Evolutionary conservation across 306 rosid genomes (phyloP).

Genomic region (Datisca glomerata): DNA sequence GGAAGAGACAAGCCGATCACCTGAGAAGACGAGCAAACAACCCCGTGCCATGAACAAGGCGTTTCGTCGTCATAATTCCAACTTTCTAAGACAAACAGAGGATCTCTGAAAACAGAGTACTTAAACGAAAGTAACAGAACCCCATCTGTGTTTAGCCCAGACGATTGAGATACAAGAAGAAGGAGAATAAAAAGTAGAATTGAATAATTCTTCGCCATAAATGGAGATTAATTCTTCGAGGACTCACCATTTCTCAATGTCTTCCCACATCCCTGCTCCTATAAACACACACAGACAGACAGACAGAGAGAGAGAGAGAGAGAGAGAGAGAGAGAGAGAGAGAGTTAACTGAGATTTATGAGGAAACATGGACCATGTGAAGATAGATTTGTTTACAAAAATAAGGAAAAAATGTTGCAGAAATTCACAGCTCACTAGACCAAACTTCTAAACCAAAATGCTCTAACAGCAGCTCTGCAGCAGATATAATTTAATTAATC

Average conservation of each 20-base stretch:
- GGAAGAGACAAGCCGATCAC: constrained; percentile 49
- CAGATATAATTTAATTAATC: too few relatives aligned
- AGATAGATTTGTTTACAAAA: constrained; percentile 3
- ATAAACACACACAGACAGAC: neutral
- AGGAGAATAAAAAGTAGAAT: constrained; percentile 12
- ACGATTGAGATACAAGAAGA: constrained; percentile 19
- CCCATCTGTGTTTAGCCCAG: constrained; percentile 45
- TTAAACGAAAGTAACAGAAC: constrained; percentile 51
- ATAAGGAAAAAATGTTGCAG: neutral
- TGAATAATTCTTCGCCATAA: constrained; percentile 19
- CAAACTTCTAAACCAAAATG: constrained; percentile 28
- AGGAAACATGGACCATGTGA: constrained; percentile 40
- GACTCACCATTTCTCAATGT: constrained; percentile 32
- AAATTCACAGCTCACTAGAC: constrained; percentile 37
- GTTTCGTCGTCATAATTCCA: constrained; percentile 49
- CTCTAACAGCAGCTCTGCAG: constrained; percentile 14
- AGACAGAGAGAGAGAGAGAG: constrained; percentile 7
- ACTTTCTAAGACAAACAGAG: constrained; percentile 21
- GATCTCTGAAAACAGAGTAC: constrained; percentile 46
- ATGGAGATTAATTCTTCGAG: constrained; percentile 12
- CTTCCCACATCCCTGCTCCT: constrained; percentile 28
- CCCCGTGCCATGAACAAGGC: constrained; percentile 87
- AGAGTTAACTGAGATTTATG: constrained; percentile 26
- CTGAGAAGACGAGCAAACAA: constrained; percentile 24
- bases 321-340: constrained; percentile 4